phyloP scores from a whole-genome alignment of 441 rosid genomes.

The Syzygium syzygioides region DNA sequence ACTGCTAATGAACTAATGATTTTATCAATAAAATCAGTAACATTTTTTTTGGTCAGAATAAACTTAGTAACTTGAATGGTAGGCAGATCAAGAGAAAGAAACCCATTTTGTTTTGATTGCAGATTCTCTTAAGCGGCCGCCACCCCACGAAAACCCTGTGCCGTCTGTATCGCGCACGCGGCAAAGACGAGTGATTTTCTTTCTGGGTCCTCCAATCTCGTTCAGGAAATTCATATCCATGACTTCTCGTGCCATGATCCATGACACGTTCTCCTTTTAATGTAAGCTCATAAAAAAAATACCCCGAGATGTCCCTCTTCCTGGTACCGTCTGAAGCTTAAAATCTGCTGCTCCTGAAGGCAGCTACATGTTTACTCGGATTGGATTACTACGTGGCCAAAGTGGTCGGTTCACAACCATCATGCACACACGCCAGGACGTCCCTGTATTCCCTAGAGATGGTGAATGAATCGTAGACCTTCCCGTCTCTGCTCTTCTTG shows the following conservation, averaged over 20 bases:
- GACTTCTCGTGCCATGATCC: too few species aligned
- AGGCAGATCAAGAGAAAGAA: neutral
- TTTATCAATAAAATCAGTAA: neutral
- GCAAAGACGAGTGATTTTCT: neutral
- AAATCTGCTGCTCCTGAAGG: neutral
- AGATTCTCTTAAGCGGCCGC: neutral
- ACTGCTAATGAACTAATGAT: neutral
- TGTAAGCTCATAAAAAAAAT: neutral
- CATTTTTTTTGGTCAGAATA: too few species aligned
- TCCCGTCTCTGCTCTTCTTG: conserved; percentile 67
- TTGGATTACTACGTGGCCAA: neutral
- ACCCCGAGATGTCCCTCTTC: neutral
- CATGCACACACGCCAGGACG: conserved; percentile 71
- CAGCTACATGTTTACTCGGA: neutral
- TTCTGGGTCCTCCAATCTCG: accelerated
- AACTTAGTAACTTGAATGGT: neutral
- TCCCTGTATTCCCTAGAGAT: conserved; percentile 80
- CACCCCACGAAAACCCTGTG: neutral
- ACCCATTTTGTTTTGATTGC: neutral
- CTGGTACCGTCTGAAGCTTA: neutral
- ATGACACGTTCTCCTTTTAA: neutral
- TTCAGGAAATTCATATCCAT: neutral
- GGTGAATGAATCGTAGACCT: conserved; percentile 72
- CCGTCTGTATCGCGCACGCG: neutral
- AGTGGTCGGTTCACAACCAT: conserved; percentile 49